Percentiles rank a stretch among this genome's conserved stretches.
phyloP scores from a whole-genome alignment of 2,329 filamentous ascomycete species.

The Colletotrichum kahawae region DNA sequence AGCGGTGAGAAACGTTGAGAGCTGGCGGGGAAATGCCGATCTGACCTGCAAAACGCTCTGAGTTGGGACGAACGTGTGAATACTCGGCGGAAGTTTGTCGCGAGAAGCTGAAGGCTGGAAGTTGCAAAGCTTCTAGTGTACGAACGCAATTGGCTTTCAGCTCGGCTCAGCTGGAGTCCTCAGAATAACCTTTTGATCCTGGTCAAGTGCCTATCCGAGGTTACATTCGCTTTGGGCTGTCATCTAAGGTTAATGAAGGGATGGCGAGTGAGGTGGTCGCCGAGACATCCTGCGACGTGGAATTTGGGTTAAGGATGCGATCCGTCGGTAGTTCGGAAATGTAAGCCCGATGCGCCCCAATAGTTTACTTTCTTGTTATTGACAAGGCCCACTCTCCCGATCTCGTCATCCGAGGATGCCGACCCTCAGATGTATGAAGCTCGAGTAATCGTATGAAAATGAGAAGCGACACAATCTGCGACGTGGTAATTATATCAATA shows the following conservation, averaged over 20 bases:
- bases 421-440: no score
- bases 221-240: neutral
- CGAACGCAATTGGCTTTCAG: neutral
- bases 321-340: neutral
- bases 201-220: neutral
- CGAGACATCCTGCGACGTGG: neutral
- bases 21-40: slow-evolving; percentile 4
- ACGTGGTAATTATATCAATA: no score
- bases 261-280: neutral
- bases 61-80: neutral
- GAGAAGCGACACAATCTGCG: no score
- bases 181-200: neutral
- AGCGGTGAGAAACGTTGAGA: neutral
- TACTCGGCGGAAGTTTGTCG: slow-evolving; percentile 5
- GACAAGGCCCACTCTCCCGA: neutral
- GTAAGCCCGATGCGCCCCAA: neutral
- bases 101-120: neutral
- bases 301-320: neutral
- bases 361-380: neutral
- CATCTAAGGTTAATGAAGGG: neutral
- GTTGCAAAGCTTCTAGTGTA: neutral
- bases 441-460: no score
- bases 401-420: no score
- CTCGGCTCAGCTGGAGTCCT: neutral
- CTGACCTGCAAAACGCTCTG: neutral